Evolutionary conservation across 768 basidiomycete species (phyloP).

Genomic region (Dacryopinax spathularia): DNA sequence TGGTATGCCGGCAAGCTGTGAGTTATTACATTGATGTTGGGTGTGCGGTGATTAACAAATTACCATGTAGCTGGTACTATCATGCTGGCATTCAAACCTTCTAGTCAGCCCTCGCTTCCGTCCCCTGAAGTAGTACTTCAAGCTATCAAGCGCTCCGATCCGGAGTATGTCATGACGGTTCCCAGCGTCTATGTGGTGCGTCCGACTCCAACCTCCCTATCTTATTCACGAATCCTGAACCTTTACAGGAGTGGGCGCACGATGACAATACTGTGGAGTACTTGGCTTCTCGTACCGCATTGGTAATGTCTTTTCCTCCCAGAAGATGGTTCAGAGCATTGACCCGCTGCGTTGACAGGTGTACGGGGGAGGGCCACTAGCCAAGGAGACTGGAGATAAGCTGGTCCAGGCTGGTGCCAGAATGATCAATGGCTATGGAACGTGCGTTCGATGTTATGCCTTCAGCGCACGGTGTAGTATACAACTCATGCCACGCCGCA

Average conservation of each 20-base stretch:
- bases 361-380: neutral
- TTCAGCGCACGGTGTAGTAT: no score
- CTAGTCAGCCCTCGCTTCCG: neutral
- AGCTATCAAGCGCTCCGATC: neutral
- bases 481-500: neutral
- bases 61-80: neutral
- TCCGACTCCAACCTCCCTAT: no score
- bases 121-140: neutral
- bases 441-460: no score
- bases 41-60: neutral
- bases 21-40: neutral
- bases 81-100: neutral
- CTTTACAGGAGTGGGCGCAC: neutral
- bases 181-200: neutral
- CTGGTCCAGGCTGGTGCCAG: neutral
- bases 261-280: neutral
- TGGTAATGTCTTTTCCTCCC: no score
- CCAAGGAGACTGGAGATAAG: neutral
- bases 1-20: neutral
- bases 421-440: neutral
- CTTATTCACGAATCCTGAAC: neutral
- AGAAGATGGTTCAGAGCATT: no score
- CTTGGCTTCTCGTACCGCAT: no score
- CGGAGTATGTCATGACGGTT: neutral
- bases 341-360: no score